Conservation (phyloP, 2,329 filamentous ascomycete genomes). For the Diaporthe citriasiana region DNA sequence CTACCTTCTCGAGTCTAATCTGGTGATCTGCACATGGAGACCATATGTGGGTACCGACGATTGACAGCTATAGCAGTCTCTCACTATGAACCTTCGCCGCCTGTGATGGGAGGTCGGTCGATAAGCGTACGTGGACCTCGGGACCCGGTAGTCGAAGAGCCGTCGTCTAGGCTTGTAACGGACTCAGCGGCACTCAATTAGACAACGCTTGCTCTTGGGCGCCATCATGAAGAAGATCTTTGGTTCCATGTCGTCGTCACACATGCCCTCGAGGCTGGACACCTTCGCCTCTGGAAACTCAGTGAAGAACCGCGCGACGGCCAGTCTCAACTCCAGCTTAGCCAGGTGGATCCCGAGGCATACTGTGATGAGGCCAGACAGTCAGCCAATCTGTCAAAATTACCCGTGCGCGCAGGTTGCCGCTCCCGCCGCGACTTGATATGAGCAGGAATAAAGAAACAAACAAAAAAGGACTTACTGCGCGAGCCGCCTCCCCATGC, state of each 20-base stretch:
- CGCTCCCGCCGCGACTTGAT: too few relatives aligned
- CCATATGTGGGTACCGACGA: neutral
- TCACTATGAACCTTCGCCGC: neutral
- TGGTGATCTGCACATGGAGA: neutral
- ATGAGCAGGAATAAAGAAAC: too few relatives aligned
- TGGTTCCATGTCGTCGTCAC: constrained; percentile 49
- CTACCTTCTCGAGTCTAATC: neutral
- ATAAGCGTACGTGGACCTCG: neutral
- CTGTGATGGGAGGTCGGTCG: neutral
- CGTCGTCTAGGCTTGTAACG: neutral
- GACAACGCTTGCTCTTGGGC: constrained; percentile 48
- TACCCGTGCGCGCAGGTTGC: neutral
- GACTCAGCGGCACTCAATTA: constrained; percentile 44
- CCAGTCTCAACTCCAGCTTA: constrained; percentile 65
- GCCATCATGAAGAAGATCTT: constrained; percentile 47
- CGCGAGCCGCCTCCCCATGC: constrained; percentile 50
- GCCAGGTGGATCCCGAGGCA: constrained; percentile 70
- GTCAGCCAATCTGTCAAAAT: neutral
- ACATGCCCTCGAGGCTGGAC: constrained; percentile 49
- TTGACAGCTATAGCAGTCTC: neutral
- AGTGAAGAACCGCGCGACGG: constrained; percentile 62
- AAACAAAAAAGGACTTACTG: constrained; percentile 42
- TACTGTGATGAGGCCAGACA: constrained; percentile 55
- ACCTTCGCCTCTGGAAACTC: constrained; percentile 49
- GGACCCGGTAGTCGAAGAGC: too few relatives aligned